A percentile compares a stretch with the other conserved stretches of the same genome.
Evolutionary conservation across 2,329 filamentous ascomycete genomes (phyloP).

Genomic region (Drechslerella dactyloides): DNA sequence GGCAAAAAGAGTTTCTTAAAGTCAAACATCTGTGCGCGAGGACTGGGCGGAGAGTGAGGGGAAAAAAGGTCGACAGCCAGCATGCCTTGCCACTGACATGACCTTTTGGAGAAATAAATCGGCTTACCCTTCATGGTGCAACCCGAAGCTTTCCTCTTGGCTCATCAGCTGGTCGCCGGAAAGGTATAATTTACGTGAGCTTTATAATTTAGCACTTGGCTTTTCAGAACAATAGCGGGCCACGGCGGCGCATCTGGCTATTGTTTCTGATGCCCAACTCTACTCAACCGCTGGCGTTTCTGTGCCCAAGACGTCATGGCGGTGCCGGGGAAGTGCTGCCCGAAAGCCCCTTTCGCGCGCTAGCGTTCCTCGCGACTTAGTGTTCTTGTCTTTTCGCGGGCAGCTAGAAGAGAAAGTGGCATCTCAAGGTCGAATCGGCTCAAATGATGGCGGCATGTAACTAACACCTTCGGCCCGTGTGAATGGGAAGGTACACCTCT

Average conservation of each 20-base stretch:
- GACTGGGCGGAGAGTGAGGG: constrained; percentile 21
- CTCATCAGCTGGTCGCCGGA: constrained; percentile 36
- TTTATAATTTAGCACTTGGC: constrained; percentile 48
- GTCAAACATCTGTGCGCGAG: constrained; percentile 37
- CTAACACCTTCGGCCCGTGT: constrained; percentile 44
- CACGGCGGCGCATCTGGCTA: constrained; percentile 34
- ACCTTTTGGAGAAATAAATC: constrained; percentile 15
- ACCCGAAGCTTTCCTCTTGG: background rate
- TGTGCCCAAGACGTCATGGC: constrained; percentile 33
- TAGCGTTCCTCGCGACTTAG: constrained; percentile 5
- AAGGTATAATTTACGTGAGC: constrained; percentile 46
- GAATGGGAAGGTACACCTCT: constrained; percentile 23
- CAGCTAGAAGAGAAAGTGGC: constrained; percentile 12
- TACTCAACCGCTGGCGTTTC: constrained; percentile 35
- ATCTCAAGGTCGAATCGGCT: constrained; percentile 16
- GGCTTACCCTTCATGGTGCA: constrained; percentile 13
- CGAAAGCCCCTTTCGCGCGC: constrained; percentile 38
- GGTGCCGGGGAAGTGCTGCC: constrained; percentile 41
- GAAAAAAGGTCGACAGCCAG: constrained; percentile 16
- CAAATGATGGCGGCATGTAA: constrained; percentile 10
- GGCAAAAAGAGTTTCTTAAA: constrained; percentile 15
- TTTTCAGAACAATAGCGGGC: constrained; percentile 34
- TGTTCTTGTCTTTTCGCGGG: constrained; percentile 2
- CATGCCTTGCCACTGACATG: constrained; percentile 9
- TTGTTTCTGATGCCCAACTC: constrained; percentile 28